Conservation (phyloP, 1,284 basidiomycete genomes). For the Leucoagaricus sp. region DNA sequence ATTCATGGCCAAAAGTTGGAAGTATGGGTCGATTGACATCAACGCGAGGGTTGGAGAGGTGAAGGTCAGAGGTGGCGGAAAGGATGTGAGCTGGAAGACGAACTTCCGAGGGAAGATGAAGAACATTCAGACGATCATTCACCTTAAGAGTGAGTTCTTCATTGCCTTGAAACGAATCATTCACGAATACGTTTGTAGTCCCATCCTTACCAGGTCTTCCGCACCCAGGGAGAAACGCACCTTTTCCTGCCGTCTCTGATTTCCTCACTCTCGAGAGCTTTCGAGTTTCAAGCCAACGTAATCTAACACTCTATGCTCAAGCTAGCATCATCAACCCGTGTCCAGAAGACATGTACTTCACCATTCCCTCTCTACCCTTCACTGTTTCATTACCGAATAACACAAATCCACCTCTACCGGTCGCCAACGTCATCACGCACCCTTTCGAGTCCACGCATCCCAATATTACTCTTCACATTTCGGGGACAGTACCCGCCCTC, state of each 20-base stretch:
- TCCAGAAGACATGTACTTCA: slow-evolving; percentile 47
- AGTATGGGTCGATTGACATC: slow-evolving; percentile 47
- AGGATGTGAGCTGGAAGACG: slow-evolving; percentile 45
- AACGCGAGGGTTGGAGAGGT: slow-evolving; percentile 43
- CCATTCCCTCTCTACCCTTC: slow-evolving; percentile 60
- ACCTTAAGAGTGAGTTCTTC: slow-evolving; percentile 50
- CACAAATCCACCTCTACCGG: slow-evolving; percentile 33
- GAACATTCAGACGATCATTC: slow-evolving; percentile 47
- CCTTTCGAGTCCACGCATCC: slow-evolving; percentile 65
- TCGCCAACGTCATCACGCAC: slow-evolving; percentile 54
- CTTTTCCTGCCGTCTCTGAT: slow-evolving; percentile 56
- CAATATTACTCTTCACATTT: slow-evolving; percentile 60
- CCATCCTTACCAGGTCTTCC: slow-evolving; percentile 68
- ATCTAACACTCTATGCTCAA: slow-evolving; percentile 49
- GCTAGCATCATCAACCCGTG: slow-evolving; percentile 64
- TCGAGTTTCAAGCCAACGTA: slow-evolving; percentile 46
- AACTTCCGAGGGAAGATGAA: slow-evolving; percentile 42
- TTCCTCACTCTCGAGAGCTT: slow-evolving; percentile 64
- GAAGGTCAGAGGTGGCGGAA: slow-evolving; percentile 52
- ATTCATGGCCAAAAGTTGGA: slow-evolving; percentile 64
- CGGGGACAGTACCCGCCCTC: slow-evolving; percentile 62
- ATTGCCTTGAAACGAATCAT: neutral
- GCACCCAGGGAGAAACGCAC: slow-evolving; percentile 48
- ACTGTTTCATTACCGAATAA: slow-evolving; percentile 44
- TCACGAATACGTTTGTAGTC: slow-evolving; percentile 40